A percentile compares a stretch with the other conserved stretches of the same genome.
These are phyloP conservation scores for Zea luxurians DNA, from an alignment of 176 grass and related monocot genomes.

Conservation along the genomic window DNA sequence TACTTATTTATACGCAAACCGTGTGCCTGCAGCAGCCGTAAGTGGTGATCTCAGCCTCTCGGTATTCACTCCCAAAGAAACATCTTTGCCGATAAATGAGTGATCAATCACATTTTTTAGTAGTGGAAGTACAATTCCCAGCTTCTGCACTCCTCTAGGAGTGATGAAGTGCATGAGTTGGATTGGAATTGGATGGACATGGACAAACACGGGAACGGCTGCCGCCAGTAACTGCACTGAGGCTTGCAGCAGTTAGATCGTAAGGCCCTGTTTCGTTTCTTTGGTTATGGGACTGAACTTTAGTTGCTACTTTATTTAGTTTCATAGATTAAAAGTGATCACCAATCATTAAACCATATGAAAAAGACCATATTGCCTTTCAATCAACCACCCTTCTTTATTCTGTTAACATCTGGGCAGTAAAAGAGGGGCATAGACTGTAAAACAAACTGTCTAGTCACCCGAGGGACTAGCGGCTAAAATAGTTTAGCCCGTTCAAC, in stretches of 20 bases:
- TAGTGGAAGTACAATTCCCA: not conserved
- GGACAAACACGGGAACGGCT: not conserved
- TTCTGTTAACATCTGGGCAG: no score
- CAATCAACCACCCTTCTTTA: no score
- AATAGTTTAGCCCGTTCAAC: no score
- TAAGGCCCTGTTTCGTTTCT: no score
- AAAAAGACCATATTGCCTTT: no score
- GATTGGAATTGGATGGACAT: not conserved
- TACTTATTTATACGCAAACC: conserved; percentile 40
- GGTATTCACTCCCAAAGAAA: not conserved
- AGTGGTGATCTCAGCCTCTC: not conserved
- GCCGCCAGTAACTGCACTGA: not conserved
- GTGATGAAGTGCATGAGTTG: not conserved
- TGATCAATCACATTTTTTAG: not conserved
- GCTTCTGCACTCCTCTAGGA: not conserved
- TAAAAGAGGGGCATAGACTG: no score
- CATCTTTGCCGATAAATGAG: not conserved
- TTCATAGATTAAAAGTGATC: no score
- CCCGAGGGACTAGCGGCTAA: no score
- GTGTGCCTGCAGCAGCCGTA: not conserved
- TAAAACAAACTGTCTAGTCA: no score
- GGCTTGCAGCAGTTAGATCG: not conserved
- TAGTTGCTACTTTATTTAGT: no score
- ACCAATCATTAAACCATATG: no score
- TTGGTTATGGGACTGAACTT: no score